Evolutionary conservation across 805 yeast genomes (phyloP).

Genomic region (Saccharomyces kudriavzevii): DNA sequence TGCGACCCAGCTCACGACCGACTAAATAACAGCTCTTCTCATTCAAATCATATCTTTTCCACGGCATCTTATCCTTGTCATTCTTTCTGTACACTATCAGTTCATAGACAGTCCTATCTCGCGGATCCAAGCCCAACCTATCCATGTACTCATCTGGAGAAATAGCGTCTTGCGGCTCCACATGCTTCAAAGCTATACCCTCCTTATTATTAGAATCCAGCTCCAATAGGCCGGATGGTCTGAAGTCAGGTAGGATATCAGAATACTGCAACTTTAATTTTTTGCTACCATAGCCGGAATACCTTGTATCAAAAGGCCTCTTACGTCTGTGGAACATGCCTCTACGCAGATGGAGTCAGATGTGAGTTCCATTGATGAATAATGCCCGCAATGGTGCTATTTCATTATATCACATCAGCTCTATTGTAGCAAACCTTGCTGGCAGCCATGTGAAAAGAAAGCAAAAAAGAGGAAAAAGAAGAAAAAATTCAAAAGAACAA

Average conservation of each 20-base stretch:
- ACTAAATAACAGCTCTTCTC: constrained; percentile 27
- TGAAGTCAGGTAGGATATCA: constrained; percentile 24
- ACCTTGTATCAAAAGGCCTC: not conserved
- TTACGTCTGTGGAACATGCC: not conserved
- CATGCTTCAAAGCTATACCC: constrained; percentile 34
- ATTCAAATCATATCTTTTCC: constrained; percentile 18
- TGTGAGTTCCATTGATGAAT: not conserved
- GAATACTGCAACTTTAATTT: not conserved
- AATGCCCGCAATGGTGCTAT: not conserved
- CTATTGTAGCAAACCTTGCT: not conserved
- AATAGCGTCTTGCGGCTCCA: constrained; percentile 31
- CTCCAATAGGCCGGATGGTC: constrained; percentile 37
- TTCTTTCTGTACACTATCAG: constrained; percentile 27
- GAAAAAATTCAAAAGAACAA: not conserved
- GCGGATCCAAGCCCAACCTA: constrained; percentile 11
- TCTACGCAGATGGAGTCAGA: not conserved
- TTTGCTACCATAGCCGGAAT: not conserved
- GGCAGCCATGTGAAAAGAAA: not conserved
- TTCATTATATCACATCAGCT: not conserved
- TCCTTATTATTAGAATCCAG: constrained; percentile 32
- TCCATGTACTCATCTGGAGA: constrained; percentile 20
- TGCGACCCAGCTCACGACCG: constrained; percentile 30
- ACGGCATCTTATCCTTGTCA: constrained; percentile 20
- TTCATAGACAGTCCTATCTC: constrained; percentile 18
- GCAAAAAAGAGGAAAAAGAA: not conserved